Evolutionary conservation across 2,329 filamentous ascomycete species (phyloP), one percentile per base, ranked within the genome.

Genomic region (Didymella keratinophila): DNA sequence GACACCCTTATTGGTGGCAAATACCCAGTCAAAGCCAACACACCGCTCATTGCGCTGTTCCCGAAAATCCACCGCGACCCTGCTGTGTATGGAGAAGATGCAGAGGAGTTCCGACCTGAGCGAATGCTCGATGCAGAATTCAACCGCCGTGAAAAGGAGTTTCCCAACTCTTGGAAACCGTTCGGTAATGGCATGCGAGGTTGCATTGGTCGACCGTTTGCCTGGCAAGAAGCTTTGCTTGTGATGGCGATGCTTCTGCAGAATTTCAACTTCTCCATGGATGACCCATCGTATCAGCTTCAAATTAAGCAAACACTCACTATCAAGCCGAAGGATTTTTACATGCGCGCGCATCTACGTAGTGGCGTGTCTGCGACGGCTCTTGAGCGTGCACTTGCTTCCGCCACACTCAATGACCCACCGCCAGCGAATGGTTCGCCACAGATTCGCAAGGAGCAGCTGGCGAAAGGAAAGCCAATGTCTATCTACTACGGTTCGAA

Each of bases 171-270:
- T 64, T 82, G 67, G 82, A 86, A 85, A 64, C 83, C 83, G 0
- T 85, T 85, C 59, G 83, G 83, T 0, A 85, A 80, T 32, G 84
- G 83, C 1, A 76, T 81, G 67, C 75, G 83, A 23, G 81, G 72
- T 16, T 86, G 83, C 56, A 85, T 86, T 30, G 83, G 83, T 4
- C 75, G 83, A 1, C 76, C 81, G 0, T 86, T 86, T 55, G 83
- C 83, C 0, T 83, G 81, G 81, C 83, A 86, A 64, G 83, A 86
- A 59, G 77, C 79, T 2, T 63, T 85, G 3, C 71, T 85, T 27
- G 74, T 75, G 18, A 70, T 76, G 45, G 78, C 77, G 0, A 76
- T 80, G 54, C 71, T 81, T 14, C 60, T 81, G n/a, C 79, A 82
- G 61, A 76, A 77, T 47, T 81, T 81, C 66, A 76, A 80, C 55